A percentile compares a stretch with the other conserved stretches of the same genome.
Evolutionary conservation across 2,329 filamentous ascomycete genomes (phyloP).

Genomic region (Malbranchea zuffiana): DNA sequence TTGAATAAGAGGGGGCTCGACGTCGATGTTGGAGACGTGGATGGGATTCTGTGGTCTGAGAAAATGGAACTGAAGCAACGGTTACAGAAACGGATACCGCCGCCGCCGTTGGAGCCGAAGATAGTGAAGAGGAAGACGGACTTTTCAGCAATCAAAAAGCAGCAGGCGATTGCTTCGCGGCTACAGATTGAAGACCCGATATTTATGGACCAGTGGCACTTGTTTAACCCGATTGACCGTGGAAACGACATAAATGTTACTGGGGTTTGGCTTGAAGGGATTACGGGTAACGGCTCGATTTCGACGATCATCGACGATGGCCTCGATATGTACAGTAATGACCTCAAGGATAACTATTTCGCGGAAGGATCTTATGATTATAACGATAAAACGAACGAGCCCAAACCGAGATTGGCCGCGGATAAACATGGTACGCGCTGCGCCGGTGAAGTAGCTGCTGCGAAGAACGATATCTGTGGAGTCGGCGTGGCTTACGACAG

Average conservation of each 20-base stretch:
- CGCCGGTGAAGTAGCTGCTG: slow-evolving; percentile 85
- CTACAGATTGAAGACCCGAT: slow-evolving; percentile 82
- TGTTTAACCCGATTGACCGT: slow-evolving; percentile 67
- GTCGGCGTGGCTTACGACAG: slow-evolving; percentile 93
- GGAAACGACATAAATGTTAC: slow-evolving; percentile 97
- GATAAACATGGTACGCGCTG: slow-evolving; percentile 89
- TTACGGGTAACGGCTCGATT: slow-evolving; percentile 79
- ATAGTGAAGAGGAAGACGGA: slow-evolving; percentile 24
- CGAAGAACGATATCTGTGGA: slow-evolving; percentile 84
- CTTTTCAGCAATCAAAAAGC: slow-evolving; percentile 45
- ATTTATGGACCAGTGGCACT: slow-evolving; percentile 90
- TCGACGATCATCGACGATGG: slow-evolving; percentile 95
- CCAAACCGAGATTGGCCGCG: slow-evolving; percentile 69
- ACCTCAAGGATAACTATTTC: slow-evolving; percentile 89
- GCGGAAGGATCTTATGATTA: slow-evolving; percentile 89
- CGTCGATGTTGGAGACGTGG: slow-evolving; percentile 46
- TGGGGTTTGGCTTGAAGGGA: slow-evolving; percentile 76
- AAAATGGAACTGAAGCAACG: slow-evolving; percentile 60
- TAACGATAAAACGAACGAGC: slow-evolving; percentile 71
- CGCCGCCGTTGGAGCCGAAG: slow-evolving; percentile 18
- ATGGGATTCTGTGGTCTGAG: slow-evolving; percentile 64
- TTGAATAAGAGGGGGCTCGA: slow-evolving; percentile 18
- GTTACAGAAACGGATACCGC: slow-evolving; percentile 48
- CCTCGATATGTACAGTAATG: slow-evolving; percentile 87
- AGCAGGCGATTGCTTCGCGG: slow-evolving; percentile 49